Evolutionary conservation across 441 rosid genomes (phyloP).

Genomic region (Pelargonium cotyledonis): DNA sequence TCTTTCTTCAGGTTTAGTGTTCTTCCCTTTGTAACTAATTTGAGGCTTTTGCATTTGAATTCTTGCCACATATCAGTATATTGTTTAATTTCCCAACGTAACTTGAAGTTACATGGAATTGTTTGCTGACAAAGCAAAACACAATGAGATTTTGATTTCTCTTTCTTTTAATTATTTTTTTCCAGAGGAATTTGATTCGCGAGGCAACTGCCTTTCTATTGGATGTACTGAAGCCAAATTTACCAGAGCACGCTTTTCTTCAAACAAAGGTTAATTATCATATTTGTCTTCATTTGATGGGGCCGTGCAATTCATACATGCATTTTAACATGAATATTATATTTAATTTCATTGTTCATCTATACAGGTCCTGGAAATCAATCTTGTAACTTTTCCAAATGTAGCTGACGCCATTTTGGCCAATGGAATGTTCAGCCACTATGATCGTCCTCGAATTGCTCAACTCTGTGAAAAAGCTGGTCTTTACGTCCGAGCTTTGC

Average conservation of each 20-base stretch:
- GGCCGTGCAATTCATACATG: conserved; percentile 10
- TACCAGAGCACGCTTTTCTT: conserved; percentile 88
- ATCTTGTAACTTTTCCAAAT: conserved; percentile 71
- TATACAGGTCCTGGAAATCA: conserved; percentile 87
- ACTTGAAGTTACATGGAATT: no score
- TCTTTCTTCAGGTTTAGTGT: conserved; percentile 82
- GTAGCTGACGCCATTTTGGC: conserved; percentile 31
- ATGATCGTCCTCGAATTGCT: conserved; percentile 26
- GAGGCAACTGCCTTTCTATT: conserved; percentile 98
- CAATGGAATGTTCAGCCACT: conserved; percentile 29
- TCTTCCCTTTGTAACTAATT: not conserved
- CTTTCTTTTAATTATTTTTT: no score
- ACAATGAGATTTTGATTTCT: no score
- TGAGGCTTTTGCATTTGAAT: not conserved
- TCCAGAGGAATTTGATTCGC: conserved; percentile 92
- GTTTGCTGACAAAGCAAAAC: no score
- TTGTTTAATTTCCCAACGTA: not conserved
- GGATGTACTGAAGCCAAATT: conserved; percentile 96
- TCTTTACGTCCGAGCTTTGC: conserved; percentile 68
- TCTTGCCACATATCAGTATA: no score
- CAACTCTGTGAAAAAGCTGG: conserved; percentile 29
- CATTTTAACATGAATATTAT: not conserved
- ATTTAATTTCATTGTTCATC: not conserved
- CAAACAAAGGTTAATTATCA: conserved; percentile 71
- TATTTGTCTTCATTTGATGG: conserved; percentile 4